Base-by-base conservation (phyloP, 371 early-diverging fungal genomes). In the Mortierella sp. region DNA sequence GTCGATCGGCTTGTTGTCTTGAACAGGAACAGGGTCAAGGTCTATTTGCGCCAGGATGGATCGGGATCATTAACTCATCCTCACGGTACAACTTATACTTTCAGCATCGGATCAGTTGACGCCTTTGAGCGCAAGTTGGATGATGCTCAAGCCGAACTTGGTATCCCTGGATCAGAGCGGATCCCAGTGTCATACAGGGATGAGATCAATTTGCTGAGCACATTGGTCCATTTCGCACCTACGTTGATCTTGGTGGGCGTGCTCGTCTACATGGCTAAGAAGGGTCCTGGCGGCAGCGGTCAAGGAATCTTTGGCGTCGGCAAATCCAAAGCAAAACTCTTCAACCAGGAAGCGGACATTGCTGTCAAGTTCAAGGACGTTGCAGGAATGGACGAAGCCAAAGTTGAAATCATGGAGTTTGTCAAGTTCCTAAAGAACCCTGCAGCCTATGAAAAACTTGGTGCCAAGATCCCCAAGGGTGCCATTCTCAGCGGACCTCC, bases 401-500 rank as follows among this genome's bases (percentile, higher is more conserved):
- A 99, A 82, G 94, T 96, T 62, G 99, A 99, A 82, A 99, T 99
- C 78, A 99, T 99, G 86, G 99, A 99, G 83, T 94, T 97, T 25
- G 99, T 99, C 13, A 99, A 99, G 82, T 86, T 99, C 59, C 84
- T 99, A 53, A 99, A 98, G 29, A 99, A 99, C 83, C 99, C 99
- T 7, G 99, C 99, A 85, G 81, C 99, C 54, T 99, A 98, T 80
- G 98, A 99, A 83, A 98, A 99, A 79, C 98, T 99, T 96, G 99
- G 99, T 68, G 99, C 99, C 65, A 95, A 94, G 68, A 99, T 99
- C 31, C 99, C 99, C 19, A 99, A 99, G 84, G 99, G 99, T 60
- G 99, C 99, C 24, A 97, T 99, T 79, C 82, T 99, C 28, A 99
- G 99, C 80, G 99, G 99, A 72, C 92, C 93, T 0, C 99, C 99